phyloP scores from a whole-genome alignment of 2,329 filamentous ascomycete genomes.

The Alternaria triticimaculans region DNA sequence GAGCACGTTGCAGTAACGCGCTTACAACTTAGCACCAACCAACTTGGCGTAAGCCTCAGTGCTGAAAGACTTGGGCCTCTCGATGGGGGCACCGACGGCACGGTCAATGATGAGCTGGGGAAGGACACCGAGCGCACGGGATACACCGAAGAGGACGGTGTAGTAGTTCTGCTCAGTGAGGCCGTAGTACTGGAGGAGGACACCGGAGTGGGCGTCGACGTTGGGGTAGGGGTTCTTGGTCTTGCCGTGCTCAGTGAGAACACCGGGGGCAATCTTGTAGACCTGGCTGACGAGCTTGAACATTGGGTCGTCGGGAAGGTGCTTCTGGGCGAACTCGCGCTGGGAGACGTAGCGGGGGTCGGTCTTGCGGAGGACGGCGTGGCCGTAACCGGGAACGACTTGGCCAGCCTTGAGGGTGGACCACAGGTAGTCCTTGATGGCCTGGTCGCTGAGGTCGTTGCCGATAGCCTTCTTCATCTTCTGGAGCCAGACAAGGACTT shows the following conservation, averaged over 20 bases:
- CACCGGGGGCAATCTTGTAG: constrained; percentile 98
- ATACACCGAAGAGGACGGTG: constrained; percentile 99
- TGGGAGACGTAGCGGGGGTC: constrained; percentile 98
- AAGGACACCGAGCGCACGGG: constrained; percentile 95
- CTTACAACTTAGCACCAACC: constrained; percentile 85
- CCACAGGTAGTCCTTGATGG: constrained; percentile 99
- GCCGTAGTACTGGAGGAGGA: constrained; percentile 99
- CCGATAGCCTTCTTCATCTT: constrained; percentile 98
- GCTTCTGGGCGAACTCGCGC: constrained; percentile 93
- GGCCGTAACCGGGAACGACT: constrained; percentile 97
- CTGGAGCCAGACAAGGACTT: constrained; percentile 98
- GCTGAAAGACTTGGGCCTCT: constrained; percentile 98
- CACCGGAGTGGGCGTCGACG: constrained; percentile 98
- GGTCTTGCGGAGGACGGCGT: constrained; percentile 99
- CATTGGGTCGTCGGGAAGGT: constrained; percentile 97
- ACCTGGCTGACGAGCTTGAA: constrained; percentile 99
- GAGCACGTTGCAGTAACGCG: constrained; percentile 12
- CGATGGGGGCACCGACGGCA: constrained; percentile 93
- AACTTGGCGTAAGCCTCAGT: constrained; percentile 97
- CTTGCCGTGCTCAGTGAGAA: constrained; percentile 99
- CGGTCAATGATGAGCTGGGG: constrained; percentile 99
- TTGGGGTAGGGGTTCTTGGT: constrained; percentile 99
- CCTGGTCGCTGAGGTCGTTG: constrained; percentile 92
- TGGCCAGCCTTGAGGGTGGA: constrained; percentile 92
- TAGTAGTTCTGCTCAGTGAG: constrained; percentile 99